Conservation (phyloP, 176 grass and related monocot genomes). For the Triticum monococcum region DNA sequence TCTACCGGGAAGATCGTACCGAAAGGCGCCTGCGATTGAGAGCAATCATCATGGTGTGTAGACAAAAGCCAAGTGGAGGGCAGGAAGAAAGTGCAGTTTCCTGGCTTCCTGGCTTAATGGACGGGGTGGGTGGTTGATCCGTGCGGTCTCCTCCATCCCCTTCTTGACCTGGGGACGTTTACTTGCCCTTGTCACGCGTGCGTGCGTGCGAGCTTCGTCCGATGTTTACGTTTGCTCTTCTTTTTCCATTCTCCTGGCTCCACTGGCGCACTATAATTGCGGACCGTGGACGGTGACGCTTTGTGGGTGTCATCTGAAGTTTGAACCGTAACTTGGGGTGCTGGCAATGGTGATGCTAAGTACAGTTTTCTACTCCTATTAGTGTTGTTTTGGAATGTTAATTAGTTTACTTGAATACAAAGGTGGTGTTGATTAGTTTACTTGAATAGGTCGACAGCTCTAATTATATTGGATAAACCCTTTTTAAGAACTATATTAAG, state of each 20-base stretch:
- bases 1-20: background rate
- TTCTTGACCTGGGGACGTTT: background rate
- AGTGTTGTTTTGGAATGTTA: background rate
- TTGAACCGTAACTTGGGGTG: background rate
- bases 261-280: background rate
- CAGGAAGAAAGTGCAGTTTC: background rate
- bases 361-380: too few species aligned
- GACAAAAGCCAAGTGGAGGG: background rate
- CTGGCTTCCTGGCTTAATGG: too few species aligned
- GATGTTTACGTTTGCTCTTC: background rate
- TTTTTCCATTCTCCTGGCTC: constrained; percentile 1
- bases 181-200: background rate
- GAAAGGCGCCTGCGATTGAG: background rate
- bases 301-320: background rate
- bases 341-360: background rate
- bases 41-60: constrained; percentile 9
- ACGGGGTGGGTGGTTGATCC: background rate
- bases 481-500: too few species aligned
- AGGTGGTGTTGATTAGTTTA: too few species aligned
- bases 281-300: background rate
- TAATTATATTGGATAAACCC: too few species aligned
- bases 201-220: background rate
- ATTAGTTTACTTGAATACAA: background rate
- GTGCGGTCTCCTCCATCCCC: background rate
- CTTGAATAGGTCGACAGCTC: too few species aligned